Percentiles rank a stretch among this genome's conserved stretches.
phyloP scores from a whole-genome alignment of 2,329 filamentous ascomycete species.

The Fusarium sp. region DNA sequence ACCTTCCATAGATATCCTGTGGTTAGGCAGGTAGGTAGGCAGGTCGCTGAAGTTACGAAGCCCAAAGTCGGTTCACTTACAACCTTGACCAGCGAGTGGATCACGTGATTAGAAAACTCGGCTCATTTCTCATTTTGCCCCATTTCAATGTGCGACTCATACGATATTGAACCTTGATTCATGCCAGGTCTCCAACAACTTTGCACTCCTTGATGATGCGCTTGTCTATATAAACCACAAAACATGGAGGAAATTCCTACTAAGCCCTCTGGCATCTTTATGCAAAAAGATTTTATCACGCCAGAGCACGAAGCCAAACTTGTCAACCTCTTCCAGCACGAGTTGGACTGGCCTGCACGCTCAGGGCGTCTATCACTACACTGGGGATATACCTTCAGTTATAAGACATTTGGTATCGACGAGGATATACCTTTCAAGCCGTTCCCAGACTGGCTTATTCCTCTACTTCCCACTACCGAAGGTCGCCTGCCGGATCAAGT shows the following conservation, averaged over 20 bases:
- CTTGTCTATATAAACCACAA: neutral
- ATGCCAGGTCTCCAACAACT: neutral
- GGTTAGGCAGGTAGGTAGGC: neutral
- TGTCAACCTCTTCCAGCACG: constrained; percentile 54
- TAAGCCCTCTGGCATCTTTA: constrained; percentile 53
- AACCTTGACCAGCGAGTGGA: neutral
- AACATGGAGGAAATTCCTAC: constrained; percentile 43
- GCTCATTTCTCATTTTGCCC: neutral
- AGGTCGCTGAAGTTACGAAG: neutral
- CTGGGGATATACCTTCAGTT: constrained; percentile 69
- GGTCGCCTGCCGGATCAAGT: constrained; percentile 65
- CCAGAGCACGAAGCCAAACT: constrained; percentile 58
- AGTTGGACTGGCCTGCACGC: constrained; percentile 59
- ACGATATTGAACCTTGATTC: neutral
- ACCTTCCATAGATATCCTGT: neutral
- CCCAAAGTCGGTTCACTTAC: neutral
- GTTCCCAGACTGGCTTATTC: constrained; percentile 63
- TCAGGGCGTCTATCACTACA: constrained; percentile 62
- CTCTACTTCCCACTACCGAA: constrained; percentile 59
- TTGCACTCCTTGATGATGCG: neutral
- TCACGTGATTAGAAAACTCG: neutral
- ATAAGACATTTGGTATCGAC: constrained; percentile 68
- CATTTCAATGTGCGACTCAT: neutral
- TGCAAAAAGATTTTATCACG: constrained; percentile 61
- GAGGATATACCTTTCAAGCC: constrained; percentile 59